Conservation (phyloP, 2,329 filamentous ascomycete genomes). For the Epichloe elymi region DNA sequence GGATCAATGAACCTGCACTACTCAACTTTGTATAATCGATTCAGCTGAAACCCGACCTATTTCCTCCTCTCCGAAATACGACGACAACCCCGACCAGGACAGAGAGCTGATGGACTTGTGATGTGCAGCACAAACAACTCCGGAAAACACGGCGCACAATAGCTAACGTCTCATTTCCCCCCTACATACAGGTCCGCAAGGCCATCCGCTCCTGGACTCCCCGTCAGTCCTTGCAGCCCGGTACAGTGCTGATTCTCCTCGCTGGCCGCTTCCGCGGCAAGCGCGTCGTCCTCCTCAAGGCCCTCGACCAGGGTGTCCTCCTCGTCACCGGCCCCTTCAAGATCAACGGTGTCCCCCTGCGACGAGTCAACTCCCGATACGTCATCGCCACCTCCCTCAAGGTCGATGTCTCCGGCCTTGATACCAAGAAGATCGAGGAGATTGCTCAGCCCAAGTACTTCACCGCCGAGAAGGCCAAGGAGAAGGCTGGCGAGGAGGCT, state of each 20-base stretch:
- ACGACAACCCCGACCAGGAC: background rate
- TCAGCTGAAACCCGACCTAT: background rate
- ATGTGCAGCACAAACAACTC: background rate
- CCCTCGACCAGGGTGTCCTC: constrained; percentile 92
- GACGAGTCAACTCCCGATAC: constrained; percentile 86
- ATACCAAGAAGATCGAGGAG: constrained; percentile 80
- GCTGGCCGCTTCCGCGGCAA: constrained; percentile 99
- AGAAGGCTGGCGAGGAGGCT: constrained; percentile 94
- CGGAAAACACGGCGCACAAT: background rate
- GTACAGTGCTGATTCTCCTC: constrained; percentile 95
- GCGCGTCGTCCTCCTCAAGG: constrained; percentile 98
- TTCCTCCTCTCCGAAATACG: background rate
- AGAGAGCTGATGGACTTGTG: background rate
- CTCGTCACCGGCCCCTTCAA: constrained; percentile 99
- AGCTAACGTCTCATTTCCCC: constrained; percentile 12
- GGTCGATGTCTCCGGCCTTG: constrained; percentile 74
- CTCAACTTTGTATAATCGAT: background rate
- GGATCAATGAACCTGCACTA: background rate
- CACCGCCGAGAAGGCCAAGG: constrained; percentile 83
- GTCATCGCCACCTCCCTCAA: constrained; percentile 83
- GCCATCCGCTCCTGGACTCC: constrained; percentile 75
- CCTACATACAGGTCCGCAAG: constrained; percentile 70
- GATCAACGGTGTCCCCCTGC: constrained; percentile 97
- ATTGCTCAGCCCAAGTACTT: constrained; percentile 77
- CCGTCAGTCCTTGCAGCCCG: constrained; percentile 81